A percentile compares a stretch with the other conserved stretches of the same genome.
These are phyloP conservation scores for Neonectria magnoliae DNA, from an alignment of 2,329 filamentous ascomycete species.

Conservation along the genomic window DNA sequence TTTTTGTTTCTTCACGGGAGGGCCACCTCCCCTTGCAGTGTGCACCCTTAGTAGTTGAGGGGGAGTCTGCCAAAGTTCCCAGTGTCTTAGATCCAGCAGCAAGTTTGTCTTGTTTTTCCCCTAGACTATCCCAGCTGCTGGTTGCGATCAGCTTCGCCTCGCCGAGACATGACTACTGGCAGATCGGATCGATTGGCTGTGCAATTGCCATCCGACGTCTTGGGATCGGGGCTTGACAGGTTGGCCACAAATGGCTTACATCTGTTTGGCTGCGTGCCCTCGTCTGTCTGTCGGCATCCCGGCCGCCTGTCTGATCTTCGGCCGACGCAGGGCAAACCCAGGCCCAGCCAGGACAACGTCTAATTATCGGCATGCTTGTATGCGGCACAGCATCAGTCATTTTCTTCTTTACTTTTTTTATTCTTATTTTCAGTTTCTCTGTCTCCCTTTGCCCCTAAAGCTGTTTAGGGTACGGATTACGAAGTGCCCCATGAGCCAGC, in stretches of 20 bases:
- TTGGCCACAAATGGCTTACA: conserved; percentile 32
- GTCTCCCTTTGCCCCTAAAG: neutral
- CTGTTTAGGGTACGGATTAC: conserved; percentile 12
- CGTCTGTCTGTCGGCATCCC: conserved; percentile 21
- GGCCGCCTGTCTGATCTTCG: conserved; percentile 26
- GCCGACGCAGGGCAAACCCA: conserved; percentile 24
- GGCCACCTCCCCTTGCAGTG: conserved; percentile 1
- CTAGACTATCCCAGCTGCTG: conserved; percentile 16
- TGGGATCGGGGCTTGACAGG: conserved; percentile 28
- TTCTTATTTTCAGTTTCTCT: conserved; percentile 4
- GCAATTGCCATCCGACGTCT: conserved; percentile 15
- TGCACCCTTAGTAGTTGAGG: conserved; percentile 9
- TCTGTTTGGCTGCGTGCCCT: conserved; percentile 25
- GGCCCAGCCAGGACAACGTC: conserved; percentile 19
- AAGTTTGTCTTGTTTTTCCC: conserved; percentile 26
- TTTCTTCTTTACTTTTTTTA: conserved; percentile 2
- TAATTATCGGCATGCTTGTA: conserved; percentile 17
- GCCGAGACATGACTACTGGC: conserved; percentile 26
- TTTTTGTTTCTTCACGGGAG: conserved; percentile 14
- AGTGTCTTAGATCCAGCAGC: conserved; percentile 34
- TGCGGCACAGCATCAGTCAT: conserved; percentile 19
- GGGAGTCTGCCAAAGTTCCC: conserved; percentile 23
- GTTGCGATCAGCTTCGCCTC: conserved; percentile 17
- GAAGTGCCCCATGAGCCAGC: conserved; percentile 1
- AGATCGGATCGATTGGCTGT: conserved; percentile 26